Conservation (phyloP, 495 filamentous ascomycete genomes). For the Aspergillus avenaceus region DNA sequence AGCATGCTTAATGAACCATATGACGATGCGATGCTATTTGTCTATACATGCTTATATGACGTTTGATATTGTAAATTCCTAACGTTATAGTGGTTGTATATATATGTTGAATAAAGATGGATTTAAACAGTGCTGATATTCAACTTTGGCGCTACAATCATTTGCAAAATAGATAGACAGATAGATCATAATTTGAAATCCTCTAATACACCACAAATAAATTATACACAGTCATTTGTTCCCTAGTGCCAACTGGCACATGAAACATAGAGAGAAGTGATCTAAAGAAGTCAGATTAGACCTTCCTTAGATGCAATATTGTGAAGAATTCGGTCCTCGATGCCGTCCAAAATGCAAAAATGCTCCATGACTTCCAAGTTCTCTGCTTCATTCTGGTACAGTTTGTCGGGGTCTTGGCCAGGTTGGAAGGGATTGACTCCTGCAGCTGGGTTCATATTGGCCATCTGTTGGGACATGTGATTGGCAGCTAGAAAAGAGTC, state of each 20-base stretch:
- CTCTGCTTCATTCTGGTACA: constrained; percentile 86
- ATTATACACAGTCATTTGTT: too few relatives aligned
- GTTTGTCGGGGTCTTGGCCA: constrained; percentile 91
- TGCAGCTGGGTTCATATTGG: constrained; percentile 66
- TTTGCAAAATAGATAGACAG: not conserved
- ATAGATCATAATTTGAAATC: not conserved
- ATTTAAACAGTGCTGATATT: too few relatives aligned
- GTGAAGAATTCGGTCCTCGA: constrained; percentile 75
- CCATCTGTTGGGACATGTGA: constrained; percentile 95
- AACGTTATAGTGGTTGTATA: not conserved
- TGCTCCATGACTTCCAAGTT: constrained; percentile 94
- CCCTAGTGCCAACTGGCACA: too few relatives aligned
- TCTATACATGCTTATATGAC: constrained; percentile 6
- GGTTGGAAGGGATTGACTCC: constrained; percentile 79
- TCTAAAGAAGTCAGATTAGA: constrained; percentile 5
- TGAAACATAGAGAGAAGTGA: not conserved
- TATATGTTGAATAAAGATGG: not conserved
- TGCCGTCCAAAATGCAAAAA: constrained; percentile 79
- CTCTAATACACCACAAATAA: too few relatives aligned
- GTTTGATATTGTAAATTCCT: not conserved
- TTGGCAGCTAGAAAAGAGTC: constrained; percentile 62
- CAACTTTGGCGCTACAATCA: too few relatives aligned
- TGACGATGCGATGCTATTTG: constrained; percentile 19
- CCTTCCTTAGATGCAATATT: constrained; percentile 30
- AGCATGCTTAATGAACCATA: constrained; percentile 2